A percentile compares a stretch with the other conserved stretches of the same genome.
Evolutionary conservation across 106 monocot species (phyloP).

Genomic region (Apostasia ramifera): DNA sequence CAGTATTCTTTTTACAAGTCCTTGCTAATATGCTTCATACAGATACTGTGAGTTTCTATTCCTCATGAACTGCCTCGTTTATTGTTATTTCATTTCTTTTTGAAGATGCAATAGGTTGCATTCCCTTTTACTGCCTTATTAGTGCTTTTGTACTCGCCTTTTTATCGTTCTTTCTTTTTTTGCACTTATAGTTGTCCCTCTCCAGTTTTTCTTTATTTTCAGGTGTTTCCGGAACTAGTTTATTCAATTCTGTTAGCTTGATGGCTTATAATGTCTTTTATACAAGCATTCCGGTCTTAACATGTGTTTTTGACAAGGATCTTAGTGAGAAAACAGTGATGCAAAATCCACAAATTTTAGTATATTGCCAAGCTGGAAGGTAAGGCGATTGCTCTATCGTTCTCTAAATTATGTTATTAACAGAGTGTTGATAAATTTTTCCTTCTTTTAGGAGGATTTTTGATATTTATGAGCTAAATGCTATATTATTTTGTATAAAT

Average conservation of each 20-base stretch:
- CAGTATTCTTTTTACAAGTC: constrained; percentile 99
- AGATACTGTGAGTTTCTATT: constrained; percentile 68
- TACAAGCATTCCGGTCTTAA: constrained; percentile 87
- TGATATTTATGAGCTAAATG: background rate
- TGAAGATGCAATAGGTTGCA: background rate
- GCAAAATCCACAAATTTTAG: constrained; percentile 79
- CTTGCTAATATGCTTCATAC: constrained; percentile 86
- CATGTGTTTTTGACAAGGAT: constrained; percentile 89
- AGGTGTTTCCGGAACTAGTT: constrained; percentile 91
- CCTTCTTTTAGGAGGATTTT: background rate
- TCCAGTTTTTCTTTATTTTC: constrained; percentile 89
- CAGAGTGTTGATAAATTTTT: background rate
- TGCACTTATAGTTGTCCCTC: constrained; percentile 3
- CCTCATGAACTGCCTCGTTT: constrained; percentile 3
- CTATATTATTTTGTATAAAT: background rate
- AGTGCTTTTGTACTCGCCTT: background rate
- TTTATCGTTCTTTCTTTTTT: no score
- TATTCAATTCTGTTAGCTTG: constrained; percentile 90
- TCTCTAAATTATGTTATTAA: background rate
- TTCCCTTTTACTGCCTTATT: background rate
- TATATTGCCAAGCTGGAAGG: constrained; percentile 95
- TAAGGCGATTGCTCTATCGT: constrained; percentile 10
- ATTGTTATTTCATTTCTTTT: constrained; percentile 3
- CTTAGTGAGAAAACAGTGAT: constrained; percentile 78
- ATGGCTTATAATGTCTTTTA: constrained; percentile 99